phyloP scores from a whole-genome alignment of 129 eudicot genomes.

The Kitagawia praeruptora region DNA sequence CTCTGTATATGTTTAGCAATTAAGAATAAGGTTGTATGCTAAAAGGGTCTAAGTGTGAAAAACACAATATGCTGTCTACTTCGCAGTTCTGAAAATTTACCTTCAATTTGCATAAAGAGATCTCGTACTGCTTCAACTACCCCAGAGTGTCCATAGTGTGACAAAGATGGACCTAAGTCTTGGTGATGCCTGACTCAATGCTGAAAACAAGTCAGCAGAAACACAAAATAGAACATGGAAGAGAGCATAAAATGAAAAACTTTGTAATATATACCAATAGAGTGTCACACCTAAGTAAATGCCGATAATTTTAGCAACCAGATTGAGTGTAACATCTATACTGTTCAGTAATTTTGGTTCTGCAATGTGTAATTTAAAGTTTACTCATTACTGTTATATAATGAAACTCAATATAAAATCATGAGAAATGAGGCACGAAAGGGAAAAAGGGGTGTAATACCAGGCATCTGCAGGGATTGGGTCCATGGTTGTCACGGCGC shows the following conservation, averaged over 20 bases:
- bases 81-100: constrained; percentile 29
- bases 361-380: neutral
- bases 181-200: constrained; percentile 29
- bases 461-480: neutral
- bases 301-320: constrained; percentile 16
- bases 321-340: neutral
- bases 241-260: neutral
- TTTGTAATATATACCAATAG: neutral
- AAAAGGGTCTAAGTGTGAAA: neutral
- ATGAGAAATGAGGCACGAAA: neutral
- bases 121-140: constrained; percentile 56
- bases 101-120: constrained; percentile 58
- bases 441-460: neutral
- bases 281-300: constrained; percentile 22
- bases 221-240: constrained; percentile 13
- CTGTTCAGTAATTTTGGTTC: too few species aligned
- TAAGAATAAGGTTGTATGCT: neutral
- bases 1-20: neutral
- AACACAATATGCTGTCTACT: neutral
- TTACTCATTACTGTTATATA: too few species aligned
- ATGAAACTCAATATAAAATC: too few species aligned
- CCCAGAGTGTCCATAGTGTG: constrained; percentile 72
- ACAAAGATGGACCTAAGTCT: constrained; percentile 16
- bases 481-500: too few species aligned
- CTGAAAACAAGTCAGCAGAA: constrained; percentile 40